Conservation (phyloP, 2,329 filamentous ascomycete genomes). For the Scopulariopsis brevicaulis region DNA sequence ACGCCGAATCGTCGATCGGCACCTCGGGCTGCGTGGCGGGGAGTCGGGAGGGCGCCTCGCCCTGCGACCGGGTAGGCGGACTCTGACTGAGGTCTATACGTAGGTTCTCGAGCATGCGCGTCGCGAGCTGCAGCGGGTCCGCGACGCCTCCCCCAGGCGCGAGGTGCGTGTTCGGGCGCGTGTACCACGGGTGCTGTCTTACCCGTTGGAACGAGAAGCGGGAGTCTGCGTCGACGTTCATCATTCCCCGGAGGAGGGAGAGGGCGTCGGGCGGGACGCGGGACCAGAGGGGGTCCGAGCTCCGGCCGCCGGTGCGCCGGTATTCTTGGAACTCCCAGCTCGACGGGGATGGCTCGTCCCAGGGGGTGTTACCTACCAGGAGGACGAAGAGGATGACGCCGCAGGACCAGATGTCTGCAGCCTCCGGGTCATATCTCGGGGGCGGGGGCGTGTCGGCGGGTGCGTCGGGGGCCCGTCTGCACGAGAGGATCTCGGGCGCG, state of each 20-base stretch:
- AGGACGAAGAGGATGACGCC: conserved; percentile 96
- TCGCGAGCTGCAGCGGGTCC: conserved; percentile 79
- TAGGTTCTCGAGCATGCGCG: conserved; percentile 84
- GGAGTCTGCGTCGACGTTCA: conserved; percentile 62
- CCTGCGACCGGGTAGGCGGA: conserved; percentile 25
- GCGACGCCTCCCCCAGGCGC: conserved; percentile 60
- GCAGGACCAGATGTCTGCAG: conserved; percentile 93
- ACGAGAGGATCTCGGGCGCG: conserved; percentile 75
- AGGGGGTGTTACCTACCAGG: conserved; percentile 91
- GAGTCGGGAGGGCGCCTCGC: conserved; percentile 49
- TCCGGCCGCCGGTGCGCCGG: conserved; percentile 64
- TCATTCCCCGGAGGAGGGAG: conserved; percentile 85
- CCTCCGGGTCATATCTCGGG: conserved; percentile 60
- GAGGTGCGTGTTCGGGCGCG: conserved; percentile 67
- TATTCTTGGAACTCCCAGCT: conserved; percentile 94
- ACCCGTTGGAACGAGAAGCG: conserved; percentile 83
- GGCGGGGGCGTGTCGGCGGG: conserved; percentile 21
- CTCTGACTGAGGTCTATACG: conserved; percentile 75
- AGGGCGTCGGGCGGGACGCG: conserved; percentile 62
- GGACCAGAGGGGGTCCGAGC: conserved; percentile 76
- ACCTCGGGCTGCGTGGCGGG: conserved; percentile 81
- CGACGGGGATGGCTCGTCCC: conserved; percentile 79
- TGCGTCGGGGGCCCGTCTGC: conserved; percentile 31
- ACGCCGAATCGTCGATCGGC: conserved; percentile 60
- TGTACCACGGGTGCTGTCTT: conserved; percentile 91